Evolutionary conservation across 2,329 filamentous ascomycete species (phyloP), one percentile per base, ranked within the genome.

Genomic region (Biscogniauxia sp.): DNA sequence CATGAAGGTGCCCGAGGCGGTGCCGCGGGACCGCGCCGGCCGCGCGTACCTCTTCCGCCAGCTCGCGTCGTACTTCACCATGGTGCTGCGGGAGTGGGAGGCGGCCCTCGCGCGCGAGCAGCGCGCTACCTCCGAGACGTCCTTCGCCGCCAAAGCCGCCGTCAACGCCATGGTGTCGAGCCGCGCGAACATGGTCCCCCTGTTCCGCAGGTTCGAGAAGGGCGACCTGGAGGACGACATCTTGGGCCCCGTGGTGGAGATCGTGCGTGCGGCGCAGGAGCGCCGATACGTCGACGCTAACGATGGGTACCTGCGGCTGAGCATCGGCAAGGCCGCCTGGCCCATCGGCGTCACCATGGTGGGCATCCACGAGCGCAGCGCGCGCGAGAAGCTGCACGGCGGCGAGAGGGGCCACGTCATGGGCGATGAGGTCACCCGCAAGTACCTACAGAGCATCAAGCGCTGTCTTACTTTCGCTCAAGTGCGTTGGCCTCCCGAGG

Each of bases 281-380:
- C 85, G 93, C 61, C 87, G 92, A 64, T 99, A 99, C 73, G 94
- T 99, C 53, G 91, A 97, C 77, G 95, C 95, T 37, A 98, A 98
- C 73, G 92, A 99, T 74, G 93, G 92, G 0, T 99, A 99, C 75
- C 80, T 99, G 62, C 84, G 92, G 57, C 81, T 99, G 58, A 96
- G 92, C 74, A 99, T 99, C 72, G 93, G 93, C 66, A 97, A 97
- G 79, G 93, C 93, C 68, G 95, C 95, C 17, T 99, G 95, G 95
- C 95, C 95, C 23, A 99, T 99, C 72, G 95, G 95, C 77, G 95
- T 99, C 49, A 99, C 95, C 75, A 99, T 98, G 95, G 95, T 99
- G 72, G 95, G 95, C 82, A 99, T 99, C 70, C 95, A 99, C 84
- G 95, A 98, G 81, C 88, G 95, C 72, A 95, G 90, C 67, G 94